phyloP scores from a whole-genome alignment of 2,329 filamentous ascomycete genomes.

The Zymoseptoria passerinii region DNA sequence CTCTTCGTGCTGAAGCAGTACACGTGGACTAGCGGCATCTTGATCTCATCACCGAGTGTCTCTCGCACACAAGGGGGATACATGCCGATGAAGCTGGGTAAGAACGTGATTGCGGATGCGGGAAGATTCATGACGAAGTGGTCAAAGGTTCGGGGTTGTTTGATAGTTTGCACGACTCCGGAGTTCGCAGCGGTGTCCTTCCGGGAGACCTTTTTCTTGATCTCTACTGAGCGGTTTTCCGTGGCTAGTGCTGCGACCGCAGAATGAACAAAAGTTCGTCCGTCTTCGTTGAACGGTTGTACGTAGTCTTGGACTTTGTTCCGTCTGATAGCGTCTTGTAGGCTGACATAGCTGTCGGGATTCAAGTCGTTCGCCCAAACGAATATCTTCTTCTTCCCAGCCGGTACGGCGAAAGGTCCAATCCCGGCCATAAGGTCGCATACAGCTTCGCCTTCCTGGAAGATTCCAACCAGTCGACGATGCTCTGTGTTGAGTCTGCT shows the following conservation, averaged over 20 bases:
- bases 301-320: constrained; percentile 77
- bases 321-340: constrained; percentile 59
- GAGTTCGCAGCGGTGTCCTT: constrained; percentile 22
- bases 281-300: constrained; percentile 72
- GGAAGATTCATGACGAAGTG: constrained; percentile 99
- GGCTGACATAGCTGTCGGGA: constrained; percentile 69
- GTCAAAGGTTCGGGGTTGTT: constrained; percentile 65
- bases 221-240: constrained; percentile 45
- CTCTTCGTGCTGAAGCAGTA: constrained; percentile 87
- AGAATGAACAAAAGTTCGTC: constrained; percentile 66
- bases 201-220: constrained; percentile 30
- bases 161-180: constrained; percentile 32
- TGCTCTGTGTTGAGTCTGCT: constrained; percentile 85
- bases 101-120: constrained; percentile 77
- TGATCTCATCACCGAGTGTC: constrained; percentile 18
- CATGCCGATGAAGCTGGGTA: constrained; percentile 67
- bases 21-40: constrained; percentile 78
- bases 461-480: constrained; percentile 64
- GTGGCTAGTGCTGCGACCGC: constrained; percentile 52
- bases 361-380: constrained; percentile 98
- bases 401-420: constrained; percentile 87
- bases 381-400: constrained; percentile 81
- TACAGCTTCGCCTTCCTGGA: constrained; percentile 77
- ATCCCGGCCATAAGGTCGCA: constrained; percentile 97
- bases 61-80: constrained; percentile 45